These are phyloP conservation scores for Neopestalotiopsis rosae DNA, from an alignment of 2,329 filamentous ascomycete species.

Conservation along the genomic window DNA sequence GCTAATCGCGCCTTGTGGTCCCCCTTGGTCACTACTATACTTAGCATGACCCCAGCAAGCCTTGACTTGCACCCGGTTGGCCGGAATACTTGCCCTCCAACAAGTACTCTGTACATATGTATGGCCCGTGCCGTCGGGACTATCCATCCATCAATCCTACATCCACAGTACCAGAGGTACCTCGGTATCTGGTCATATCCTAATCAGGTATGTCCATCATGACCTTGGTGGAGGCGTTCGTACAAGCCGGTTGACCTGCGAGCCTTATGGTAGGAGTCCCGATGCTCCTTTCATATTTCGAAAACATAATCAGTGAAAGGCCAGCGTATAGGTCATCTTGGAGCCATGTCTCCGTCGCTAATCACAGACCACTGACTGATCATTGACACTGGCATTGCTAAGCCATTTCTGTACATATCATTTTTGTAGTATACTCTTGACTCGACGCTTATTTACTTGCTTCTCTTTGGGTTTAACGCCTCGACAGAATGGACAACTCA, in stretches of 20 bases:
- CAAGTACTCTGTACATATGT: too few species aligned
- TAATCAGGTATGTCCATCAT: too few species aligned
- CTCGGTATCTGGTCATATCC: too few species aligned
- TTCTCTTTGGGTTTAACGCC: not conserved
- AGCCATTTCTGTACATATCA: not conserved
- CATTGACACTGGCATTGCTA: not conserved
- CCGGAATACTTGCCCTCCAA: too few species aligned
- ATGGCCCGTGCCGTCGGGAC: too few species aligned
- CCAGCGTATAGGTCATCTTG: not conserved
- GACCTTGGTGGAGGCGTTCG: not conserved
- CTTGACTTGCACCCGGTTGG: too few species aligned
- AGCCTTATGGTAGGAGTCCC: not conserved
- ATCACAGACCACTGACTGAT: not conserved
- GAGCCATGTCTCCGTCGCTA: not conserved
- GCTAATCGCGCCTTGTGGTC: too few species aligned
- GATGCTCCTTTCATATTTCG: not conserved
- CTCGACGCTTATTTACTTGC: not conserved
- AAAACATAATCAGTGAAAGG: not conserved
- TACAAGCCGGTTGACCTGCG: not conserved
- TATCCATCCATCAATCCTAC: too few species aligned
- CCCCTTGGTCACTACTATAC: too few species aligned
- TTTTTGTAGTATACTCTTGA: not conserved
- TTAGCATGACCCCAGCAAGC: too few species aligned
- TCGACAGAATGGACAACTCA: not conserved
- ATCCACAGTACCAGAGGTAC: too few species aligned